These are phyloP conservation scores for Gnaphalium uliginosum DNA, from an alignment of 129 eudicot species.

Conservation along the genomic window DNA sequence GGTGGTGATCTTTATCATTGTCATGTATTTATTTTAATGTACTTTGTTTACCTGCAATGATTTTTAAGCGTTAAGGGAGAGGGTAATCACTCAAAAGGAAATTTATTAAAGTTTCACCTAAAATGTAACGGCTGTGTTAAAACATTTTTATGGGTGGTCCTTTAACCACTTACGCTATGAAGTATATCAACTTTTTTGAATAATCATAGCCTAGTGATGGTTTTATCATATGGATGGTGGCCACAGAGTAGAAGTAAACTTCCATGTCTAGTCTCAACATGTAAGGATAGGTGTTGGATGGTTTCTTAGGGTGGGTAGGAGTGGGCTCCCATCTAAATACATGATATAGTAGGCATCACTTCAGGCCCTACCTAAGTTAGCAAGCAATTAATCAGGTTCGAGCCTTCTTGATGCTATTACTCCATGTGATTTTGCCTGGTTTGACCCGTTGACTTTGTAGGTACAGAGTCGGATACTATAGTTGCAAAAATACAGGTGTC, in stretches of 20 bases:
- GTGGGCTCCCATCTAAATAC: not conserved
- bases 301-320: not conserved
- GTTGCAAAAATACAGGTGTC: not conserved
- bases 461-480: not conserved
- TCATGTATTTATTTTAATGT: not conserved
- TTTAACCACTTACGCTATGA: no score
- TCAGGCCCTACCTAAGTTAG: not conserved
- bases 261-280: not conserved
- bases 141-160: not conserved
- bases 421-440: not conserved
- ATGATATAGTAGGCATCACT: not conserved
- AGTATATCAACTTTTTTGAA: not conserved
- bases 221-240: constrained; percentile 10
- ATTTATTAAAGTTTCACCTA: not conserved
- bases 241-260: not conserved
- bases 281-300: not conserved
- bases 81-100: not conserved
- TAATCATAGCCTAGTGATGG: not conserved
- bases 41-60: not conserved
- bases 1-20: not conserved
- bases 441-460: not conserved
- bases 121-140: not conserved
- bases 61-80: not conserved
- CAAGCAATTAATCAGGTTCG: not conserved
- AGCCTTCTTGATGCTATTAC: not conserved